Conservation (phyloP, 177 flowering plant species). For the Vitis hybrid region DNA sequence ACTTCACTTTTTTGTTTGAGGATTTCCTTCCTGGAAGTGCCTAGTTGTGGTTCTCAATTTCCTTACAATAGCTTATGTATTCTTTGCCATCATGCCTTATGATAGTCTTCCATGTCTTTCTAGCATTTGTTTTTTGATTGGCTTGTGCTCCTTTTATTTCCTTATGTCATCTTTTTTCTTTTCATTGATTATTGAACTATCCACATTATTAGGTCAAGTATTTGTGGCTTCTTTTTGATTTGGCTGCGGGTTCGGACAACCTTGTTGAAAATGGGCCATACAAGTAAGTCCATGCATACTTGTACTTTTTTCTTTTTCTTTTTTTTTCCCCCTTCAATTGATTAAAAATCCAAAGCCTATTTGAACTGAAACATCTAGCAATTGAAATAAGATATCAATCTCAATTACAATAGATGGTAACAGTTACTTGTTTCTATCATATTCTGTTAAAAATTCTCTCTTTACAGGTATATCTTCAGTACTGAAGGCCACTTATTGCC, state of each 20-base stretch:
- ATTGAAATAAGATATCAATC: background rate
- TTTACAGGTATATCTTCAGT: slow-evolving; percentile 81
- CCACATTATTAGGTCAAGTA: slow-evolving; percentile 67
- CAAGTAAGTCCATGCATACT: slow-evolving; percentile 56
- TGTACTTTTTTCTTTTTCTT: background rate
- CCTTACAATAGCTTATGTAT: background rate
- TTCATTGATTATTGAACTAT: background rate
- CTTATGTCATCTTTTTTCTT: background rate
- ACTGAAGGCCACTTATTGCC: slow-evolving; percentile 97
- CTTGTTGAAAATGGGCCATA: slow-evolving; percentile 96
- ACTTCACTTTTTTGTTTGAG: background rate
- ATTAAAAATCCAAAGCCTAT: too few relatives aligned
- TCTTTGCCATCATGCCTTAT: background rate
- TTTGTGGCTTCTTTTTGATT: slow-evolving; percentile 96
- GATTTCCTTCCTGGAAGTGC: background rate
- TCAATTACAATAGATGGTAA: background rate
- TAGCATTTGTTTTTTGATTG: background rate
- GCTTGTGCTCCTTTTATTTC: background rate
- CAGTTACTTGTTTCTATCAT: background rate
- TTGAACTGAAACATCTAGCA: background rate
- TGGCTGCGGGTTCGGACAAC: slow-evolving; percentile 94
- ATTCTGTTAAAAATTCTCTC: background rate
- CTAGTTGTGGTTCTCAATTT: background rate
- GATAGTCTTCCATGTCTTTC: background rate
- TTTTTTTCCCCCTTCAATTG: background rate